phyloP scores from a whole-genome alignment of 805 yeast species.

The Myxozyma kluyveri region DNA sequence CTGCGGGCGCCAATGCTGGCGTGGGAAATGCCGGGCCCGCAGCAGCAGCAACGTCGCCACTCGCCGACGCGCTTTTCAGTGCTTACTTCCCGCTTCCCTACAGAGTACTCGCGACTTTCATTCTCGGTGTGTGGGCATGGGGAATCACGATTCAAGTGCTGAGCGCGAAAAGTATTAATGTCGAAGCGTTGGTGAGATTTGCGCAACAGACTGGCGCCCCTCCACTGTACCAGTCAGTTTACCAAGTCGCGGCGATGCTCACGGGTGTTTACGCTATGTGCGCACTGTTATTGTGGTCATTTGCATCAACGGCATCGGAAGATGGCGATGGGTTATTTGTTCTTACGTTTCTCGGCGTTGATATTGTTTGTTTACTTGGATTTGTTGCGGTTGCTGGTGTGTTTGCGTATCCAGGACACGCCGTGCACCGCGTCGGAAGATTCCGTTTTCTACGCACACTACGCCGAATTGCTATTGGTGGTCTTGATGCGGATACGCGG shows the following conservation, averaged over 20 bases:
- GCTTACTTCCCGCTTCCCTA: slow-evolving; percentile 49
- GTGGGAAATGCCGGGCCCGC: not conserved
- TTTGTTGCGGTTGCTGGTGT: slow-evolving; percentile 40
- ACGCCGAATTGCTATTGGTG: slow-evolving; percentile 55
- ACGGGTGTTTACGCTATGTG: slow-evolving; percentile 31
- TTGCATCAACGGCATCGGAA: slow-evolving; percentile 24
- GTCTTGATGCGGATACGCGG: slow-evolving; percentile 55
- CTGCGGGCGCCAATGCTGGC: not conserved
- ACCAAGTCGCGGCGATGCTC: slow-evolving; percentile 38
- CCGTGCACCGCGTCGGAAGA: slow-evolving; percentile 40
- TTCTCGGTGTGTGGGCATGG: slow-evolving; percentile 40
- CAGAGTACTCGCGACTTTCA: slow-evolving; percentile 34
- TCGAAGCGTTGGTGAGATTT: slow-evolving; percentile 31
- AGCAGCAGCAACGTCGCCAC: slow-evolving; percentile 1
- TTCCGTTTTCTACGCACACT: slow-evolving; percentile 46
- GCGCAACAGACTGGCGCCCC: slow-evolving; percentile 19
- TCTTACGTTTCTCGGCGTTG: slow-evolving; percentile 34
- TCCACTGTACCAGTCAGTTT: slow-evolving; percentile 40
- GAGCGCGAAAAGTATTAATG: slow-evolving; percentile 32
- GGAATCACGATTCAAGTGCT: slow-evolving; percentile 35
- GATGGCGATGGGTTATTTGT: not conserved
- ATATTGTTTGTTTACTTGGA: slow-evolving; percentile 44
- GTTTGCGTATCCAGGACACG: slow-evolving; percentile 41
- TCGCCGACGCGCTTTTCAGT: slow-evolving; percentile 35
- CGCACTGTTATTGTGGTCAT: slow-evolving; percentile 36